Conservation (phyloP, 31 red algal genomes). For the Asparagopsis taxiformis region DNA sequence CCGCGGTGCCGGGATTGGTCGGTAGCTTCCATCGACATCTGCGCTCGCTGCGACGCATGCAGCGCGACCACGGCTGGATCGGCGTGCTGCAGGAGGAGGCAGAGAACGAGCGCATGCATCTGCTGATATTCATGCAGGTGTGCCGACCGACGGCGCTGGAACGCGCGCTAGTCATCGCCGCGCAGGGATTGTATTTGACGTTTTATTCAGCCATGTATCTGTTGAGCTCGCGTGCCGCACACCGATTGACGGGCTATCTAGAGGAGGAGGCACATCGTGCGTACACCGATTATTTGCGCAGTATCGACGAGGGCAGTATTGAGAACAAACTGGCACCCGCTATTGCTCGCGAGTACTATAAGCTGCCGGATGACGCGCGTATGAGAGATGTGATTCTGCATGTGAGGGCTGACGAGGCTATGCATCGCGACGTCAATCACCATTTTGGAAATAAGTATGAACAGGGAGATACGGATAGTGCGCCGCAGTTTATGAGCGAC, state of each 20-base stretch:
- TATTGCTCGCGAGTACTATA: slow-evolving; percentile 93
- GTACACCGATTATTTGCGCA: slow-evolving; percentile 86
- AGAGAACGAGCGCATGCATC: slow-evolving; percentile 97
- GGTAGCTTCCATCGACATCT: slow-evolving; percentile 80
- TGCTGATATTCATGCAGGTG: slow-evolving; percentile 90
- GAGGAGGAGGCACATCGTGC: slow-evolving; percentile 93
- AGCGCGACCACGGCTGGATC: slow-evolving; percentile 82
- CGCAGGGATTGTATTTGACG: slow-evolving; percentile 82
- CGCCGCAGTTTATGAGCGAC: neutral
- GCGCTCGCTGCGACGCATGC: slow-evolving; percentile 77
- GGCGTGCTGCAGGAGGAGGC: slow-evolving; percentile 88
- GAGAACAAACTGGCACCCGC: slow-evolving; percentile 83
- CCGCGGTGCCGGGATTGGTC: slow-evolving; percentile 95
- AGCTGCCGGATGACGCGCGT: slow-evolving; percentile 63
- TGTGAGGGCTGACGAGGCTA: slow-evolving; percentile 88
- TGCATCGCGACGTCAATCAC: slow-evolving; percentile 72
- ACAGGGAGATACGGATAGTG: slow-evolving; percentile 29
- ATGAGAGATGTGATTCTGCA: slow-evolving; percentile 93
- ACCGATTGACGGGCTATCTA: slow-evolving; percentile 93
- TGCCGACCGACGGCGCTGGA: slow-evolving; percentile 75
- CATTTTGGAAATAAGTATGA: slow-evolving; percentile 64
- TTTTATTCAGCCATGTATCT: slow-evolving; percentile 86
- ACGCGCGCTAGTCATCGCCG: slow-evolving; percentile 70
- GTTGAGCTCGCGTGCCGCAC: slow-evolving; percentile 54
- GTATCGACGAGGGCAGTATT: slow-evolving; percentile 84